Conservation (phyloP, 1,139 yeast genomes). For the Kluyveromyces sp. region DNA sequence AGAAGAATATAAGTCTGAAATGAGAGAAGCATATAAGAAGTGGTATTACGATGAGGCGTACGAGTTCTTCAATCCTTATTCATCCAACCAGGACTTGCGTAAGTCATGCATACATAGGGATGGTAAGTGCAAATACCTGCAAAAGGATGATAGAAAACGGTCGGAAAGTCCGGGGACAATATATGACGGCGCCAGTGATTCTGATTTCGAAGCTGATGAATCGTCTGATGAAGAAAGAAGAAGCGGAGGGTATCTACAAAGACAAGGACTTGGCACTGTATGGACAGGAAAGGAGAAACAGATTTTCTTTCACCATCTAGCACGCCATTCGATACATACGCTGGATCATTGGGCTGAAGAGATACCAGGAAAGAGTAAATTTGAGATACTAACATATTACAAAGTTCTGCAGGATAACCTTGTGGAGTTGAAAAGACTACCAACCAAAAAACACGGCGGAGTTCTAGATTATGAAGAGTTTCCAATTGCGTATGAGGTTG, state of each 20-base stretch:
- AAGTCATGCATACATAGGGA: slow-evolving; percentile 20
- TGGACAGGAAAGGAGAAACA: slow-evolving; percentile 27
- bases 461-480: slow-evolving; percentile 16
- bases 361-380: slow-evolving; percentile 20
- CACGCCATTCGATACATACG: slow-evolving; percentile 26
- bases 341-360: slow-evolving; percentile 23
- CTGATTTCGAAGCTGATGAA: neutral
- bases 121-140: slow-evolving; percentile 14
- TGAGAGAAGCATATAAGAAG: slow-evolving; percentile 13
- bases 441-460: slow-evolving; percentile 12
- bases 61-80: slow-evolving; percentile 14
- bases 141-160: slow-evolving; percentile 7
- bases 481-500: slow-evolving; percentile 30
- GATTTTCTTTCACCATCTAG: slow-evolving; percentile 22
- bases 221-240: neutral
- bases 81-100: slow-evolving; percentile 14
- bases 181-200: neutral
- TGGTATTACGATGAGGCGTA: slow-evolving; percentile 11
- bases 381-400: slow-evolving; percentile 24
- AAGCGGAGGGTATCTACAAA: slow-evolving; percentile 2
- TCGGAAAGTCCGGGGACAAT: neutral
- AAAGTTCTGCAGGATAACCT: slow-evolving; percentile 18
- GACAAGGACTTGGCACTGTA: slow-evolving; percentile 15
- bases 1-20: neutral
- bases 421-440: slow-evolving; percentile 11